These are phyloP conservation scores for Suhomyces sp. DNA, from an alignment of 805 yeast species.

Conservation along the genomic window DNA sequence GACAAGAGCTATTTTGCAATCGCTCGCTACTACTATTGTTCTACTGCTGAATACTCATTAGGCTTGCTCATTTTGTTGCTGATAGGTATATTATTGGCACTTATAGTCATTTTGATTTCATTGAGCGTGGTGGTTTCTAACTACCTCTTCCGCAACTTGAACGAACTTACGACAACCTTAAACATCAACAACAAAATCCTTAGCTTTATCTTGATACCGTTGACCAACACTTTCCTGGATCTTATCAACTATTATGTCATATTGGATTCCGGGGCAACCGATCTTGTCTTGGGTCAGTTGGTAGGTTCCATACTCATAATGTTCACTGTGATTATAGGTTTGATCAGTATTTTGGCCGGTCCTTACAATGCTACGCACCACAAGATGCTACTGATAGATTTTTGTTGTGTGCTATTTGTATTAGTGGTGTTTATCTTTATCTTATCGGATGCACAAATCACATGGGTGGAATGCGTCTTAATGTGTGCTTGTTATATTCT, in stretches of 20 bases:
- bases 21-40: constrained; percentile 31
- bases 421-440: constrained; percentile 25
- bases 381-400: constrained; percentile 21
- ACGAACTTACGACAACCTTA: constrained; percentile 21
- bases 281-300: constrained; percentile 36
- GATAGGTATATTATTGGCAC: constrained; percentile 3
- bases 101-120: constrained; percentile 19
- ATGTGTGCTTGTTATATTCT: constrained; percentile 22
- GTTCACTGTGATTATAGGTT: constrained; percentile 33
- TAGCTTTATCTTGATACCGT: constrained; percentile 33
- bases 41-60: constrained; percentile 13
- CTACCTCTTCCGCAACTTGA: constrained; percentile 30
- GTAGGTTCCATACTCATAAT: constrained; percentile 34
- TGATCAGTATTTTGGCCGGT: constrained; percentile 20
- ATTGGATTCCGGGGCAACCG: constrained; percentile 25
- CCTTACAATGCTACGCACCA: constrained; percentile 23
- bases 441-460: constrained; percentile 33
- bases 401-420: constrained; percentile 27
- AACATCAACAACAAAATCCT: constrained; percentile 27
- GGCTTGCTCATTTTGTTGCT: constrained; percentile 10
- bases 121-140: constrained; percentile 35
- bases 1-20: constrained; percentile 22
- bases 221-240: constrained; percentile 38
- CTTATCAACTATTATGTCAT: constrained; percentile 33
- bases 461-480: constrained; percentile 25